phyloP scores from a whole-genome alignment of 2,329 filamentous ascomycete species.

The Phaeoacremonium minimum region DNA sequence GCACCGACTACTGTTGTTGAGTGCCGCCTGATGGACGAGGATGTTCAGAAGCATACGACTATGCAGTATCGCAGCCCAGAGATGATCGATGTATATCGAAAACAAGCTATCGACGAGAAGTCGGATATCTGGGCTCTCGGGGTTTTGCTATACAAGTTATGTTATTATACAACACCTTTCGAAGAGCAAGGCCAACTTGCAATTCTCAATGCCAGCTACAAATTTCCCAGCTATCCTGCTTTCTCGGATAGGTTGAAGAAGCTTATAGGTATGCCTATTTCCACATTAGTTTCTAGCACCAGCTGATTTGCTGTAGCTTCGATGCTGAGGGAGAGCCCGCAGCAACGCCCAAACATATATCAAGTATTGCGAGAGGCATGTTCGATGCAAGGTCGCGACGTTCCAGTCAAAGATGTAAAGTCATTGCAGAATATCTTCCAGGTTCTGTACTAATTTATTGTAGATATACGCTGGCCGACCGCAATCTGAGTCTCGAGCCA shows the following conservation, averaged over 20 bases:
- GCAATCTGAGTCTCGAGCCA: constrained; percentile 54
- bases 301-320: constrained; percentile 61
- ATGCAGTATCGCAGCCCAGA: constrained; percentile 96
- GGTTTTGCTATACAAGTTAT: constrained; percentile 93
- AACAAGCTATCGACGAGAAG: constrained; percentile 96
- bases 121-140: constrained; percentile 97
- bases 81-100: constrained; percentile 97
- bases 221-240: constrained; percentile 79
- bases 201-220: constrained; percentile 92
- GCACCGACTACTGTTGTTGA: constrained; percentile 84
- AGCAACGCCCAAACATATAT: constrained; percentile 83
- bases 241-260: constrained; percentile 90
- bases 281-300: constrained; percentile 1
- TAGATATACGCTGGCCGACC: constrained; percentile 69
- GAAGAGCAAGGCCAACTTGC: constrained; percentile 97
- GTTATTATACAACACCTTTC: constrained; percentile 98
- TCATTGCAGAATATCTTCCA: neutral
- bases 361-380: constrained; percentile 86
- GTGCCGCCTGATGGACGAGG: constrained; percentile 90
- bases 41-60: constrained; percentile 94
- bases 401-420: constrained; percentile 84
- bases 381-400: constrained; percentile 79
- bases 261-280: constrained; percentile 66
- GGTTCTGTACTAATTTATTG: constrained; percentile 9
- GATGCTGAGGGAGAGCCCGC: constrained; percentile 84